Conservation (phyloP, 2,329 filamentous ascomycete genomes). For the Aaosphaeria pasadenensis region DNA sequence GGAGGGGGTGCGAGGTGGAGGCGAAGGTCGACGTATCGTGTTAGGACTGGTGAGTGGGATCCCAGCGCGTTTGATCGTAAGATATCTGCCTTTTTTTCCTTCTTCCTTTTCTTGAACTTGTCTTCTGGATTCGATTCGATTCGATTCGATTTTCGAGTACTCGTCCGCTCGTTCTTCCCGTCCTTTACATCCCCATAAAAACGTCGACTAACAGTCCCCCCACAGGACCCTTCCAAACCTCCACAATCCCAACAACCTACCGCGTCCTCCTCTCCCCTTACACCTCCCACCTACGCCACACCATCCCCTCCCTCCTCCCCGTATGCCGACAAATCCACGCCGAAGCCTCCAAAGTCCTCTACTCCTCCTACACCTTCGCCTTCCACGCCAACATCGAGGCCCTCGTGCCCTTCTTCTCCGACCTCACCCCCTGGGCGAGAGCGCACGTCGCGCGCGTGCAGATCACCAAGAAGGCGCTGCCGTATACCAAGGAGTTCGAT, state of each 20-base stretch:
- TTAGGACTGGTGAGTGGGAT: constrained; percentile 27
- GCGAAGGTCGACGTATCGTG: constrained; percentile 38
- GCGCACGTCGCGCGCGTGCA: constrained; percentile 49
- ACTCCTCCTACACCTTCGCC: constrained; percentile 55
- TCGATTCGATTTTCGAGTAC: too few relatives aligned
- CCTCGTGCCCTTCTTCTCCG: constrained; percentile 57
- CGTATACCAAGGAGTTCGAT: constrained; percentile 55
- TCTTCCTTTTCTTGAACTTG: too few relatives aligned
- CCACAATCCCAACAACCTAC: constrained; percentile 55
- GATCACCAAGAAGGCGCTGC: constrained; percentile 55
- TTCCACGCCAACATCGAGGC: constrained; percentile 61
- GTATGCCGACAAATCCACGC: constrained; percentile 44
- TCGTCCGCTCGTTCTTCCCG: neutral
- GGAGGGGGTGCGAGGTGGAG: constrained; percentile 15
- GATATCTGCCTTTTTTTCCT: neutral
- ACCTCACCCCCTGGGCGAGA: constrained; percentile 52
- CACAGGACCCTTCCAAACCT: constrained; percentile 41
- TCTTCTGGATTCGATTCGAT: too few relatives aligned
- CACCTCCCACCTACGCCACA: constrained; percentile 47
- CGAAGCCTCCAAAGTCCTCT: constrained; percentile 57
- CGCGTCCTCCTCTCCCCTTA: constrained; percentile 43
- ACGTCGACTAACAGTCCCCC: constrained; percentile 6
- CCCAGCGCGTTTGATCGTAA: neutral
- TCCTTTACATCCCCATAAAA: neutral
- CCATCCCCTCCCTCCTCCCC: constrained; percentile 23